Conservation (phyloP, 75 land plant genomes). For the Larix kaempferi region DNA sequence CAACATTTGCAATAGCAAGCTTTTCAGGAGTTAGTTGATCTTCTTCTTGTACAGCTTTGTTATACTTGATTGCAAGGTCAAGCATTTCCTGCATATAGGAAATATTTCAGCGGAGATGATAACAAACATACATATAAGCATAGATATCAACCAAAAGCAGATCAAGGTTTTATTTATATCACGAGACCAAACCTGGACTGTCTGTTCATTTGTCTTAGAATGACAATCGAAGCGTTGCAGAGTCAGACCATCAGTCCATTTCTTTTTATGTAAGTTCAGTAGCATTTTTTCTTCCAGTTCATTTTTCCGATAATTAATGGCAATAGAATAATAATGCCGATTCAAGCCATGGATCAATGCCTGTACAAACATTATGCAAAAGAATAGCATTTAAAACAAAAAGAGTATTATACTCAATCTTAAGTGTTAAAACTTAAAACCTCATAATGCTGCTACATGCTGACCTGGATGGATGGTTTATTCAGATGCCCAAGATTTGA, state of each 20-base stretch:
- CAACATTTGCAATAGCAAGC: slow-evolving; percentile 95
- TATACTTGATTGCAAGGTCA: slow-evolving; percentile 80
- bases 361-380: slow-evolving; percentile 24
- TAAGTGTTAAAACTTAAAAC: too few species aligned
- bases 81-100: slow-evolving; percentile 84
- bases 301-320: slow-evolving; percentile 95
- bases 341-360: slow-evolving; percentile 97
- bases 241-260: slow-evolving; percentile 96
- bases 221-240: slow-evolving; percentile 81
- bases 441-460: not conserved
- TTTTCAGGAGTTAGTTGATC: slow-evolving; percentile 95
- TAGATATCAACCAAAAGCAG: too few species aligned
- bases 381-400: too few species aligned
- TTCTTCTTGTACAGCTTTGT: slow-evolving; percentile 97
- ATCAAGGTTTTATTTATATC: too few species aligned
- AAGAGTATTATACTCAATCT: too few species aligned
- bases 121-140: too few species aligned
- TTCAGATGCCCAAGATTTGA: slow-evolving; percentile 97
- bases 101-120: not conserved
- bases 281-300: slow-evolving; percentile 98
- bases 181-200: slow-evolving; percentile 64
- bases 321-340: slow-evolving; percentile 96
- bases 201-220: slow-evolving; percentile 90
- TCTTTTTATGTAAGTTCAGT: slow-evolving; percentile 94
- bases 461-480: slow-evolving; percentile 96